Evolutionary conservation across 1,139 yeast species (phyloP).

Genomic region (Geotrichum candidum): DNA sequence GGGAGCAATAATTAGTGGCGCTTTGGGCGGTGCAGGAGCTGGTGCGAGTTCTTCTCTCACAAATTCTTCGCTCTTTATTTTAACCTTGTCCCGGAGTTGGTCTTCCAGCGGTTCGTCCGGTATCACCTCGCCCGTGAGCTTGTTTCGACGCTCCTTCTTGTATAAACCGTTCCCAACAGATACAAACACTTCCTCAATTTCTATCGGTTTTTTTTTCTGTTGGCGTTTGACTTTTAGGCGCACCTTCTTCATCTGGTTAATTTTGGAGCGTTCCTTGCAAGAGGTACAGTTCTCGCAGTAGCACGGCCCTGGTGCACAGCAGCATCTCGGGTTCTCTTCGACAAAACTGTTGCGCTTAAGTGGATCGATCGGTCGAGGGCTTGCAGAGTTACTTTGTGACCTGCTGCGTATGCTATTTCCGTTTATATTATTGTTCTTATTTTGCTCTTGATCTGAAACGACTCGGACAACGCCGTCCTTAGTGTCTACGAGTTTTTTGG

Average conservation of each 20-base stretch:
- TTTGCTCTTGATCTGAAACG: slow-evolving; percentile 13
- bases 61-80: background rate
- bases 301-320: slow-evolving; percentile 6
- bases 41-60: background rate
- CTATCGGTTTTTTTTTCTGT: slow-evolving; percentile 8
- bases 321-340: slow-evolving; percentile 3
- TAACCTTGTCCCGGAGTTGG: background rate
- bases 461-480: slow-evolving; percentile 25
- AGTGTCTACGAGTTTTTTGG: slow-evolving; percentile 27
- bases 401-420: background rate
- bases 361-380: background rate
- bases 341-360: background rate
- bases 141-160: slow-evolving; percentile 21
- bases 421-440: background rate
- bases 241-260: slow-evolving; percentile 13
- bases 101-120: slow-evolving; percentile 3
- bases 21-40: background rate
- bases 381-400: background rate
- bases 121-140: slow-evolving; percentile 13
- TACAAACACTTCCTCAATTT: slow-evolving; percentile 26
- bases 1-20: slow-evolving; percentile 35
- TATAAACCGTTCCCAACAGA: slow-evolving; percentile 36
- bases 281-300: slow-evolving; percentile 7
- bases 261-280: background rate
- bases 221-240: slow-evolving; percentile 18